These are phyloP conservation scores for Aotearoamyces nothofagi DNA, from an alignment of 2,329 filamentous ascomycete genomes.

Conservation along the genomic window DNA sequence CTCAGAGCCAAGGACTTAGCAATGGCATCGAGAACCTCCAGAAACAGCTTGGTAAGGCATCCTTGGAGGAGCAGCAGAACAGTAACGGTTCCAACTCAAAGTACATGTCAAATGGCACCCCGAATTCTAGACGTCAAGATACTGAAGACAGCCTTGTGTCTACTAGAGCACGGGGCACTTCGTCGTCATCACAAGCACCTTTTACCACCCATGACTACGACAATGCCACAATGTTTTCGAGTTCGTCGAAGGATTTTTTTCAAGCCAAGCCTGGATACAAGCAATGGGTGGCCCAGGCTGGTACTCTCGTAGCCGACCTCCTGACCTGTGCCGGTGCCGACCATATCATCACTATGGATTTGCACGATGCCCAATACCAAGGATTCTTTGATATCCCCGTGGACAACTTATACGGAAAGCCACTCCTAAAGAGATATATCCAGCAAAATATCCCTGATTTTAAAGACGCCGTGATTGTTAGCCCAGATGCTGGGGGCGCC, in stretches of 20 bases:
- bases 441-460: slow-evolving; percentile 67
- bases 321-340: slow-evolving; percentile 92
- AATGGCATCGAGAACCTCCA: slow-evolving; percentile 58
- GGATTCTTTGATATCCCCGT: slow-evolving; percentile 98
- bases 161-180: slow-evolving; percentile 12
- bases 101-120: slow-evolving; percentile 21
- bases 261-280: slow-evolving; percentile 87
- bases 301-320: slow-evolving; percentile 85
- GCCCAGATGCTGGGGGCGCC: slow-evolving; percentile 86
- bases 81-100: slow-evolving; percentile 18
- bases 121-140: slow-evolving; percentile 18
- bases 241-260: slow-evolving; percentile 42
- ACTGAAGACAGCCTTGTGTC: slow-evolving; percentile 24
- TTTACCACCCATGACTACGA: slow-evolving; percentile 52
- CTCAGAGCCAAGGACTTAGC: slow-evolving; percentile 41
- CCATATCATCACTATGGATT: slow-evolving; percentile 94
- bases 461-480: slow-evolving; percentile 79
- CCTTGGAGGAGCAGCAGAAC: slow-evolving; percentile 39
- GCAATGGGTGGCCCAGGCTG: slow-evolving; percentile 96
- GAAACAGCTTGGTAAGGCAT: slow-evolving; percentile 56
- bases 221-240: slow-evolving; percentile 33
- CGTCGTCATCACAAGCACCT: slow-evolving; percentile 10
- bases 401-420: slow-evolving; percentile 86
- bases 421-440: slow-evolving; percentile 55
- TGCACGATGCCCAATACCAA: slow-evolving; percentile 93